phyloP scores from a whole-genome alignment of 352 stramenopile species.

The Phytophthora tubulina region DNA sequence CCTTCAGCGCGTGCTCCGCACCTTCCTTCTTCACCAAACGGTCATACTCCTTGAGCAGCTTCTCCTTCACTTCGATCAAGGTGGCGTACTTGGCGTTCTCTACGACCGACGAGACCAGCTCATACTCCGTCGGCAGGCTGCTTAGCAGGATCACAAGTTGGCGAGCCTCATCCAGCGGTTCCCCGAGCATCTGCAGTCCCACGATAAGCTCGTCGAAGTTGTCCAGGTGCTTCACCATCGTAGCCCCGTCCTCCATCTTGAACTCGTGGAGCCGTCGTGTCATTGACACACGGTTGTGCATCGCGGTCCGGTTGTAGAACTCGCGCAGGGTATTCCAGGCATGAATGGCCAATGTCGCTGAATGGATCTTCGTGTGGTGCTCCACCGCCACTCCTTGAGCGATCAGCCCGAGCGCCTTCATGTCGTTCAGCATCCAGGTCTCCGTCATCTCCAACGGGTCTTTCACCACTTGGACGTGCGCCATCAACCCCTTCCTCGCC shows the following conservation, averaged over 20 bases:
- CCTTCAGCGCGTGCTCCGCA: not conserved
- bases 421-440: conserved; percentile 5
- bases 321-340: too few relatives aligned
- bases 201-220: not conserved
- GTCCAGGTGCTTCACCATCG: not conserved
- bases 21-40: conserved; percentile 20
- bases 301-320: too few relatives aligned
- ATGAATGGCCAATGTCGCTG: too few relatives aligned
- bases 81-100: not conserved
- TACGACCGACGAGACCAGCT: too few relatives aligned
- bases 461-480: conserved; percentile 5
- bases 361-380: not conserved
- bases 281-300: conserved; percentile 1
- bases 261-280: not conserved
- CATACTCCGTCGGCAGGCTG: too few relatives aligned
- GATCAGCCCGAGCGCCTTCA: conserved; percentile 1
- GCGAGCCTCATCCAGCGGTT: not conserved
- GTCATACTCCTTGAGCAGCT: conserved; percentile 39
- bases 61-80: conserved; percentile 42
- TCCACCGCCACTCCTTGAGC: conserved; percentile 14
- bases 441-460: not conserved
- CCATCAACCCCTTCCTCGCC: conserved; percentile 8
- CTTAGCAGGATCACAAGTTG: too few relatives aligned
- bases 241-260: not conserved
- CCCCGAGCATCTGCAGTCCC: not conserved